Base-by-base conservation (phyloP, 208 protist species). In the Leptomonas pyrrhocoris region DNA sequence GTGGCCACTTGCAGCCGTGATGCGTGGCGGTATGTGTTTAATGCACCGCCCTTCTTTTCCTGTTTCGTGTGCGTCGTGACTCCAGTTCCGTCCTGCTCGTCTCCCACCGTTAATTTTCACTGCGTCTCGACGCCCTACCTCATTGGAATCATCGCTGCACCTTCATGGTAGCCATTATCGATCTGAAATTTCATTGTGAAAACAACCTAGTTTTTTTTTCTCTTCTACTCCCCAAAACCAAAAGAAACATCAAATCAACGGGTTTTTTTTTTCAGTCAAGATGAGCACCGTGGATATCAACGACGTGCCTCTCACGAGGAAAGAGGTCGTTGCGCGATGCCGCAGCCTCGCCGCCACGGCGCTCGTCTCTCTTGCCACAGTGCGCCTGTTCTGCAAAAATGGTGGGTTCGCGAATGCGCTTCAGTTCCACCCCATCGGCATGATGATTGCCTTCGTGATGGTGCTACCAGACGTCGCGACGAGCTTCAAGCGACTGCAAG, bases 341-440 rank as follows among this genome's bases (percentile, higher is more conserved):
- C 77, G 77, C 43, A 65, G 68, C 13, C 30, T 74, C 13, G 55
- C 51, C 16, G 73, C 73, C 16, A 25, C 62, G 0, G 21, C 19
- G 13, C 34, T 84, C 31, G 57, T 79, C 53, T 28, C 58, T n/a
- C 19, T 50, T 16, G 43, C 77, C 16, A 27, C 58, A 13, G 18
- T 62, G 23, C 49, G 38, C 12, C 19, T 77, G 21, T 63, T 67
- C 31, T 46, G 67, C 31, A 43, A 30, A 12, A 61, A 45, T 48
- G 45, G 69, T n/a, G 43, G 51, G 38, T 73, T 55, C 48, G 50
- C 51, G 5, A 54, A 78, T 55, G 28, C 76, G 28, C 81, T 89
- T 43, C 48, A 84, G 27, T 92, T 84, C 67, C 86, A 92, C 67
- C 83, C 86, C 15, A 75, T 85, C 57, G 80, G 58, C 18, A 87